A percentile compares a stretch with the other conserved stretches of the same genome.
phyloP scores from a whole-genome alignment of 108 stramenopile species.

The Nitzschia inconspicua region DNA sequence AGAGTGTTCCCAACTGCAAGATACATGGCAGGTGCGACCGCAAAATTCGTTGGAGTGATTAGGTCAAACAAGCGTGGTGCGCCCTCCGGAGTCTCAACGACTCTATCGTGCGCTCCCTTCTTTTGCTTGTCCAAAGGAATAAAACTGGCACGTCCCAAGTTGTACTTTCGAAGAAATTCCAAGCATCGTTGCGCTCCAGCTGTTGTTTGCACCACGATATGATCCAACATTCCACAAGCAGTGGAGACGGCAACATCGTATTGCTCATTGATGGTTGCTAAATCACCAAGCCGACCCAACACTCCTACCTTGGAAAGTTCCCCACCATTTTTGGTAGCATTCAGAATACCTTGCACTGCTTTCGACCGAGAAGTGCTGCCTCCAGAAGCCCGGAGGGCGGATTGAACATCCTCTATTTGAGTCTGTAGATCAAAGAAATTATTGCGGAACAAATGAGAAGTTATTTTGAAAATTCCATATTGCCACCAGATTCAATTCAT shows the following conservation, averaged over 20 bases:
- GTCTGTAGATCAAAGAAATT: constrained; percentile 34
- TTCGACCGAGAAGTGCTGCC: constrained; percentile 48
- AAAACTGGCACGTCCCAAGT: constrained; percentile 94
- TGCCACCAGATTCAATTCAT: background rate
- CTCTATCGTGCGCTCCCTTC: constrained; percentile 84
- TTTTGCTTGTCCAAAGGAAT: constrained; percentile 93
- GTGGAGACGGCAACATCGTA: constrained; percentile 98
- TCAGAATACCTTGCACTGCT: constrained; percentile 76
- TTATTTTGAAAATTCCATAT: background rate
- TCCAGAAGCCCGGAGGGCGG: constrained; percentile 50
- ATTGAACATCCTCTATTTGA: constrained; percentile 73
- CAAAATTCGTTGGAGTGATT: constrained; percentile 58
- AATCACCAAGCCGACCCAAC: constrained; percentile 95
- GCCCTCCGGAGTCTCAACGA: constrained; percentile 80
- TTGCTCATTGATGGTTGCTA: constrained; percentile 84
- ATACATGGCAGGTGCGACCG: constrained; percentile 89
- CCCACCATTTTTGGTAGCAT: constrained; percentile 81
- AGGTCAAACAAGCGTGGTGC: constrained; percentile 94
- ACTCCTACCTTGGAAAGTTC: constrained; percentile 82
- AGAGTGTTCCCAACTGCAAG: constrained; percentile 94
- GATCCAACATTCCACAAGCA: constrained; percentile 89
- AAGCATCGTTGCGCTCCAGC: constrained; percentile 92
- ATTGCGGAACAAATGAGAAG: no score
- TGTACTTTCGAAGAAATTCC: constrained; percentile 85
- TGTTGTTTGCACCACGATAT: constrained; percentile 96